Base-by-base conservation (phyloP, 805 yeast genomes). In the baker's yeast (Saccharomyces cerevisiae) region DNA sequence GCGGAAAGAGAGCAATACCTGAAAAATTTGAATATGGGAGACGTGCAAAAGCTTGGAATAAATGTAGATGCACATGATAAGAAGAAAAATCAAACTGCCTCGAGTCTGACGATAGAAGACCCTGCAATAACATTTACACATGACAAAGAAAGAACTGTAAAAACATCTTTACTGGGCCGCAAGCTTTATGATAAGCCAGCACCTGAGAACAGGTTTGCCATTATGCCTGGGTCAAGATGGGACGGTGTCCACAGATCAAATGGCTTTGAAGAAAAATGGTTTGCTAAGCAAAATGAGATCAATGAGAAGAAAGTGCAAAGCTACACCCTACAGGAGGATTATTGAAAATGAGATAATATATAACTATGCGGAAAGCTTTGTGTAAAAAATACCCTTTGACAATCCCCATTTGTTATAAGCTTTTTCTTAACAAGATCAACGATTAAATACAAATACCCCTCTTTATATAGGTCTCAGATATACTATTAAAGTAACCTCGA, bases 241-340 rank as follows among this genome's bases (percentile, higher is more conserved):
- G 96, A 88, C 68, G 97, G 97, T 0, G 83, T 91, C 1, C 91
- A 89, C 69, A 73, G 98, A 55, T 83, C 95, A 0, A 91, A 85
- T 65, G 97, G 96, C 3, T 91, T 87, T 69, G 98, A 91, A 65
- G 73, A 71, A 50, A 73, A 77, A 53, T 78, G 87, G 76, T 76
- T 87, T 58, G 74, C 68, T 48, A 74, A 64, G 60, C 75, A 70
- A 53, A 66, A 67, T 13, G 76, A 76, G 41, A 31, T 63, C 4
- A 65, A 70, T 48, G 72, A 74, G 52, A 55, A 57, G 6, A 69
- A 71, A 51, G 57, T 65, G 8, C 61, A 63, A 46, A 57, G 54
- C 14, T 72, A 71, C 47, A 72, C 78, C 1, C 63, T 72, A 62
- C 72, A 71, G 53, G 76, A 75, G 49, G 79, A 77, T 51, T 68